Evolutionary conservation across 345 rosid species (phyloP), one percentile per base, ranked within the genome.

Genomic region (Crucihimalaya himalaica): DNA sequence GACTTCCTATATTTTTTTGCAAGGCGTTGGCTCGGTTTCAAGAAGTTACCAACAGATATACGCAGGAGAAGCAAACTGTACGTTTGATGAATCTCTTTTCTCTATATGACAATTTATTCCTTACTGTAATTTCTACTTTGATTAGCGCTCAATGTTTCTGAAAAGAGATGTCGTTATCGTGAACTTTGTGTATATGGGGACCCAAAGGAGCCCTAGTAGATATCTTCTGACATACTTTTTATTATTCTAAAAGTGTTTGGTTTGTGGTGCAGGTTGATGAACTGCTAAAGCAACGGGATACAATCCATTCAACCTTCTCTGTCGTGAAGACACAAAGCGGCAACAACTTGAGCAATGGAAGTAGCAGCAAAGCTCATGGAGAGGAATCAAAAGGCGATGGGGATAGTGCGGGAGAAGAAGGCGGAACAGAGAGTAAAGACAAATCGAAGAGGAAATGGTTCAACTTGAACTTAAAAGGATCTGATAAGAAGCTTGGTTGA

Each of bases 361-460:
- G 86, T 71, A 87, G 89, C 74, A 87, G 89, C 81, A 89, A 80
- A 75, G 76, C 74, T 73, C 83, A 77, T 9, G 83, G 88, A 56
- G 96, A 90, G 4, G 96, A 92, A 67, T 68, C 80, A 9, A 90
- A 76, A 79, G 68, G 54, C 0, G 80, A 84, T 37, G 78, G 61
- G 1, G 98, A 83, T 53, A 85, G 92, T 63, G 86, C 88, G 0
- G 82, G 74, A 39, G 97, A 92, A 80, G 97, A 88, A 32, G 92
- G 87, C 21, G 81, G 82, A 68, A 71, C 85, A 18, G 97, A 92
- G 23, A 93, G 96, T 16, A 88, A 83, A 84, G 99, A 95, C 56
- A 95, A 88, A 76, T 80, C 98, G 12, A 95, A 83, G 78, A 89
- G 88, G 90, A 95, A 87, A 84, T 95, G 99, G 99, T 95, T 95